Evolutionary conservation across 805 yeast genomes (phyloP), one percentile per base, ranked within the genome.

Genomic region (Zygotorulaspora florentina): DNA sequence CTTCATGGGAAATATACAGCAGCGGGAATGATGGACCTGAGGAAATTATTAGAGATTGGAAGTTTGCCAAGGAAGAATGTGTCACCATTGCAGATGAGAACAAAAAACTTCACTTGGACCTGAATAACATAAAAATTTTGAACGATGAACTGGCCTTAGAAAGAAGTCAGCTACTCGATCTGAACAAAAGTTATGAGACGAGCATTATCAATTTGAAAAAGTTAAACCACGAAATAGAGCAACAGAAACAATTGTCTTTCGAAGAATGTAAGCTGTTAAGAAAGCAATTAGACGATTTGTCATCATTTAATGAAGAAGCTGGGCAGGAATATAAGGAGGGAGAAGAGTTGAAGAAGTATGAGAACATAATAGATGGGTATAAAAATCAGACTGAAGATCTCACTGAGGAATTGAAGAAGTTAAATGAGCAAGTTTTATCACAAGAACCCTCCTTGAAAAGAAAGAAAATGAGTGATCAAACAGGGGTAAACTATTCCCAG

Each of bases 191-290:
- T 18, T 65, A 48, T 40, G 64, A 51, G 39, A 46, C 33, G 29
- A 62, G 47, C 48, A 63, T 57, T 50, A 54, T 45, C 34, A 65
- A 64, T 43, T 40, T 66, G 31, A 57, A 60, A 17, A 67, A 58
- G 45, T 44, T 70, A 5, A 69, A 68, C 40, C 62, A 48, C 64
- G 75, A 81, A 45, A 58, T 77, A 5, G 77, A 78, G 40, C 74
- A 76, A 43, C 82, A 80, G 46, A 72, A 72, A 42, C 56, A 67
- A 2, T 65, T 83, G 35, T 75, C 81, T n/a, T 56, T 67, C 18
- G 79, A 77, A 50, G 90, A 85, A 56, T 73, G 81, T 25, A 77
- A 72, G 43, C 72, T 80, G 46, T 64, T 85, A 43, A 69, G 85
- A 47, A 71, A 70, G 34, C 83, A 80, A 61, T 59, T 84, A 41